Conservation (phyloP, 495 filamentous ascomycete species). For the Niebla homalea region DNA sequence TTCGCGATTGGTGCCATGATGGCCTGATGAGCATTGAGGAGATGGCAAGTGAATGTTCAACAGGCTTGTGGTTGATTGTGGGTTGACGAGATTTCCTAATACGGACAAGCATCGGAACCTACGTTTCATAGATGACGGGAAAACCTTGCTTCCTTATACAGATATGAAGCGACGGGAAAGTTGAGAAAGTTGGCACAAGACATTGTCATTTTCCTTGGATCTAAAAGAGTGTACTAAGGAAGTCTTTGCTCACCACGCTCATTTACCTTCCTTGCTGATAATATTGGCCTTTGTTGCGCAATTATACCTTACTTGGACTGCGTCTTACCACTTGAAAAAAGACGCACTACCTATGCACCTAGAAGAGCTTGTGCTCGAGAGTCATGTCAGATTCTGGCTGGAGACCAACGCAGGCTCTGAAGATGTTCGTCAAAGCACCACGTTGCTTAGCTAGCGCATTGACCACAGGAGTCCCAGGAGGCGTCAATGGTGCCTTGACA, state of each 20-base stretch:
- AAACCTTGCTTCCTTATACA: not conserved
- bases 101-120: too few species aligned
- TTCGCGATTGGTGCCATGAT: constrained; percentile 24
- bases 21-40: not conserved
- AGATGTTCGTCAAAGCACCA: constrained; percentile 89
- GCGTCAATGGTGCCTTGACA: constrained; percentile 68
- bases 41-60: not conserved
- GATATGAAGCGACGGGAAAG: not conserved
- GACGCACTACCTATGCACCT: constrained; percentile 6
- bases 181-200: not conserved
- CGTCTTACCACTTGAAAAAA: too few species aligned
- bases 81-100: too few species aligned
- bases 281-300: not conserved
- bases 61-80: too few species aligned
- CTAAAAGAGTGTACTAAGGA: constrained; percentile 16
- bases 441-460: constrained; percentile 97
- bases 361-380: constrained; percentile 96
- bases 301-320: too few species aligned
- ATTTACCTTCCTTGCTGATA: not conserved
- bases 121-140: too few species aligned
- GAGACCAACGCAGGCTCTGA: constrained; percentile 93
- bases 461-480: constrained; percentile 88
- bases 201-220: constrained; percentile 17
- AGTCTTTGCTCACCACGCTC: constrained; percentile 1
- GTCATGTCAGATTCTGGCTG: constrained; percentile 99